Evolutionary conservation across 805 yeast genomes (phyloP).

Genomic region (Metschnikowia aberdeeniae): DNA sequence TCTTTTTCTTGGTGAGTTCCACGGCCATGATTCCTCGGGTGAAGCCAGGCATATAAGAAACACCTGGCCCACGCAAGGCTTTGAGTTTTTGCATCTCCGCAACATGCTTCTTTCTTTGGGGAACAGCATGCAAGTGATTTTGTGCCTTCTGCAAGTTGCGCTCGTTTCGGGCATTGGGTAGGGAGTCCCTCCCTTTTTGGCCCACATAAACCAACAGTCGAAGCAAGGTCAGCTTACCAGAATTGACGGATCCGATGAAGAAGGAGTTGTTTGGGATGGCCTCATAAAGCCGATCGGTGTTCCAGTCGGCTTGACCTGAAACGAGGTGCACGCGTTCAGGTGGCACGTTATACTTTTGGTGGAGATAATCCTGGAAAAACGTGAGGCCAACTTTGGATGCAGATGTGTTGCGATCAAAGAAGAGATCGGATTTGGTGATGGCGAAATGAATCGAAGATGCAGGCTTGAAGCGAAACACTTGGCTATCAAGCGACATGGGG

Average conservation of each 20-base stretch:
- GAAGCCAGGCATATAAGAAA: conserved; percentile 61
- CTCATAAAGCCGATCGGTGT: conserved; percentile 34
- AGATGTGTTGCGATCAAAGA: conserved; percentile 30
- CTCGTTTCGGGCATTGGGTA: conserved; percentile 14
- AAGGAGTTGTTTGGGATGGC: conserved; percentile 40
- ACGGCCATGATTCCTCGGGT: conserved; percentile 50
- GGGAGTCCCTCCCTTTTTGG: conserved; percentile 5
- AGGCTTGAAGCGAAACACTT: conserved; percentile 30
- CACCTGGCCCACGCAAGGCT: conserved; percentile 40
- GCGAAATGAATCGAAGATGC: conserved; percentile 37
- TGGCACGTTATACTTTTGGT: conserved; percentile 27
- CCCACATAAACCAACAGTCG: conserved; percentile 37
- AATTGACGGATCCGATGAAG: conserved; percentile 62
- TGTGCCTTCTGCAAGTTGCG: conserved; percentile 8
- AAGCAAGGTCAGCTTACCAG: conserved; percentile 65
- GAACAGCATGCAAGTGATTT: not conserved
- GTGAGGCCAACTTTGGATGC: conserved; percentile 24
- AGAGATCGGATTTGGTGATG: conserved; percentile 43
- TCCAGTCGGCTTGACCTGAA: conserved; percentile 55
- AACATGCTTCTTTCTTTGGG: not conserved
- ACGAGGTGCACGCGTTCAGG: conserved; percentile 42
- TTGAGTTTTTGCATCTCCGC: conserved; percentile 16
- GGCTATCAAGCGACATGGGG: conserved; percentile 53
- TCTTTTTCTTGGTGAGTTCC: conserved; percentile 25
- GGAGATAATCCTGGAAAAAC: conserved; percentile 34